phyloP scores from a whole-genome alignment of 2,329 filamentous ascomycete species.

The Neospermospora avenae region DNA sequence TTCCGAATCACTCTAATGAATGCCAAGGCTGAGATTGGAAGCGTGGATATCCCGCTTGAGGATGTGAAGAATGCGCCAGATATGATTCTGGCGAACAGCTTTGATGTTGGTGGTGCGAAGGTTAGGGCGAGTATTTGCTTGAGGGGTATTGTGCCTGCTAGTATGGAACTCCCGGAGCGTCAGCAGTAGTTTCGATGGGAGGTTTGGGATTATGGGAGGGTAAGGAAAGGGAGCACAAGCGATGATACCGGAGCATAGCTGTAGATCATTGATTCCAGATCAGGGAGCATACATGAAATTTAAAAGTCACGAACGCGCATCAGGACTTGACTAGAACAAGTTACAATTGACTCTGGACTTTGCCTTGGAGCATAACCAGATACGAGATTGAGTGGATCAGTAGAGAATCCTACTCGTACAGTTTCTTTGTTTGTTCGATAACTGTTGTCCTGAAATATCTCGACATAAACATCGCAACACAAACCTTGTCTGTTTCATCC shows the following conservation, averaged over 20 bases:
- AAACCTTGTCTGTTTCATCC: not conserved
- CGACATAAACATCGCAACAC: too few species aligned
- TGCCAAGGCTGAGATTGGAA: slow-evolving; percentile 8
- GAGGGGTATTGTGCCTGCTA: slow-evolving; percentile 3
- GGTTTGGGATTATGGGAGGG: not conserved
- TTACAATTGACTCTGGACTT: too few species aligned
- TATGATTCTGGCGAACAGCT: slow-evolving; percentile 10
- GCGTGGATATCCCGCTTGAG: slow-evolving; percentile 7
- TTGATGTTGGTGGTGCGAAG: slow-evolving; percentile 13
- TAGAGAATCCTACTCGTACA: too few species aligned
- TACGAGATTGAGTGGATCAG: too few species aligned
- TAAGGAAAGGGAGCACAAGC: not conserved
- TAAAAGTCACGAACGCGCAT: too few species aligned
- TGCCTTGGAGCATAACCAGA: too few species aligned
- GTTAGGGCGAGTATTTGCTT: slow-evolving; percentile 14
- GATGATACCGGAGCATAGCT: not conserved
- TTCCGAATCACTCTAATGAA: slow-evolving; percentile 16
- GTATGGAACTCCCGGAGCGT: slow-evolving; percentile 10
- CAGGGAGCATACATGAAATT: too few species aligned
- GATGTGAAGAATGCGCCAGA: slow-evolving; percentile 14
- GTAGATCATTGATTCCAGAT: too few species aligned
- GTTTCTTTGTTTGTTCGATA: too few species aligned
- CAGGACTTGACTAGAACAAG: too few species aligned
- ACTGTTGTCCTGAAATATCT: too few species aligned
- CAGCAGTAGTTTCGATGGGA: not conserved